Base-by-base conservation (phyloP, 495 filamentous ascomycete genomes). In the Cryomyces minteri region DNA sequence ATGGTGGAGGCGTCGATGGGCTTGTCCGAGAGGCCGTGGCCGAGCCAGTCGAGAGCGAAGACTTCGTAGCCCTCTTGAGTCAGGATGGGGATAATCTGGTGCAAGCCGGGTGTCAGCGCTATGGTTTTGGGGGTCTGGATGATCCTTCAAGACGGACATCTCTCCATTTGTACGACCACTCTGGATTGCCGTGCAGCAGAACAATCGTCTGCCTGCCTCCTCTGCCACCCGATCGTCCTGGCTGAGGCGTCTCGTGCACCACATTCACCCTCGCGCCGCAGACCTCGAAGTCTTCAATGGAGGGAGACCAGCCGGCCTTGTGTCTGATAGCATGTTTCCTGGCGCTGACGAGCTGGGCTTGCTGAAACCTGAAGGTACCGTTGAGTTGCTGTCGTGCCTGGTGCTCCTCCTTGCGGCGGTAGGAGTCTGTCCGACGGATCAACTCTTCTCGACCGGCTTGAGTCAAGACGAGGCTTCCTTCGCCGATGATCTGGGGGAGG, bases 11-110 rank as follows among this genome's bases (percentile, higher is more conserved):
- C 9, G 1, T 43, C 10, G 36, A 18, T 9, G 11, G 44, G 44
- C 4, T 46, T 46, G 37, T 46, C 44, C n/a, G 11, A 11, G 33
- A 46, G 44, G 1, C 44, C 44, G 14, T 46, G 44, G 10, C 44
- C 44, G 29, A 46, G 32, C 9, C 9, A 43, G 4, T 46, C 44
- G 2, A 43, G 44, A 7, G 44, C 44, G 28, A 44, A 46, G 12
- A 46, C 44, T 12, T 43, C 34, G 37, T 46, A n/a, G n/a, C n/a
- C n/a, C n/a, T n/a, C n/a, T n/a, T n/a, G n/a, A n/a, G n/a, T n/a
- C n/a, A n/a, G n/a, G n/a, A n/a, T n/a, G n/a, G n/a, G n/a, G n/a
- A n/a, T n/a, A n/a, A n/a, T n/a, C n/a, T n/a, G n/a, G n/a, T n/a
- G n/a, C n/a, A n/a, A n/a, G n/a, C n/a, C n/a, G n/a, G n/a, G n/a